Percentiles rank a stretch among this genome's conserved stretches.
Evolutionary conservation across 2,329 filamentous ascomycete genomes (phyloP).

Genomic region (Didymella arachidicola): DNA sequence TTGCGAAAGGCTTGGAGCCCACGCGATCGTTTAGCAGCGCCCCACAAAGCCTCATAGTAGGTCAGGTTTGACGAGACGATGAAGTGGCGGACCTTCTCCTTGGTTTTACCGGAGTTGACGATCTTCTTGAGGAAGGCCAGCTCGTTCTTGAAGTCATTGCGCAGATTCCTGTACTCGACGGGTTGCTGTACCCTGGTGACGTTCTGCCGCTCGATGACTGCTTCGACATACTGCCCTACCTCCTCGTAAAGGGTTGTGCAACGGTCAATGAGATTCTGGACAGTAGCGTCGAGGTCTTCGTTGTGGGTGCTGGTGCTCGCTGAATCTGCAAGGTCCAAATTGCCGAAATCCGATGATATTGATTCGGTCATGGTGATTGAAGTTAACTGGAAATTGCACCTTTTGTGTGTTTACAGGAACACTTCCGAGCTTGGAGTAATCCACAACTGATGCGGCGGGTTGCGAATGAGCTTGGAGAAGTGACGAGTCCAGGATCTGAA

Average conservation of each 20-base stretch:
- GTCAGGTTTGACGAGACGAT: conserved; percentile 71
- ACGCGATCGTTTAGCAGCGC: conserved; percentile 64
- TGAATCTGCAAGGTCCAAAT: conserved; percentile 23
- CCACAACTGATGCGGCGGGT: too few species aligned
- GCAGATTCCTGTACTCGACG: conserved; percentile 46
- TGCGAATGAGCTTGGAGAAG: too few species aligned
- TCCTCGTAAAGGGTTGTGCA: conserved; percentile 52
- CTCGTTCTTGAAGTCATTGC: conserved; percentile 49
- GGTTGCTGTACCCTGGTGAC: conserved; percentile 46
- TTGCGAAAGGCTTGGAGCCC: conserved; percentile 64
- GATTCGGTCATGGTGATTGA: conserved; percentile 26
- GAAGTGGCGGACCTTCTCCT: conserved; percentile 57
- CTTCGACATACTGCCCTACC: conserved; percentile 52
- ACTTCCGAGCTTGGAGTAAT: too few species aligned
- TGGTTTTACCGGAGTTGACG: conserved; percentile 30
- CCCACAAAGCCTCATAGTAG: conserved; percentile 71
- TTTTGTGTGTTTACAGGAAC: too few species aligned
- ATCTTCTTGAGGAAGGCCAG: conserved; percentile 46
- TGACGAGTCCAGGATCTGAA: too few species aligned
- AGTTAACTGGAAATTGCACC: too few species aligned
- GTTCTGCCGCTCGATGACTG: conserved; percentile 44
- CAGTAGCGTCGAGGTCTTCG: conserved; percentile 34
- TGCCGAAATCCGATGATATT: conserved; percentile 20
- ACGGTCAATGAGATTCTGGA: conserved; percentile 48
- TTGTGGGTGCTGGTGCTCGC: conserved; percentile 5